These are phyloP conservation scores for Hibiscus mutabilis DNA, from an alignment of 345 rosid genomes.

Conservation along the genomic window DNA sequence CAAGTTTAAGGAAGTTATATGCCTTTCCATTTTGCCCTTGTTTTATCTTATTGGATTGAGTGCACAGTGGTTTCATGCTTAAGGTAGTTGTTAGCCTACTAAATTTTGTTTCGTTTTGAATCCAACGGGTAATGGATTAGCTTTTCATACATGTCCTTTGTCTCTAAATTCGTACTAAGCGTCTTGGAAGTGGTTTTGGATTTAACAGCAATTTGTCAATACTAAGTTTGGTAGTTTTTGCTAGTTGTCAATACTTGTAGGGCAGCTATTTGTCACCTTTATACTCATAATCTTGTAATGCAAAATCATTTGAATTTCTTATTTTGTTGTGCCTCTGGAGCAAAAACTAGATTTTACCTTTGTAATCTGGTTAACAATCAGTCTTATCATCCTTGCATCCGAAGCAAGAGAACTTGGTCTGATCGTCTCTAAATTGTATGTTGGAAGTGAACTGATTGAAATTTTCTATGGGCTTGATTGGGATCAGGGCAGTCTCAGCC, in stretches of 20 bases:
- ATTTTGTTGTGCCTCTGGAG: neutral
- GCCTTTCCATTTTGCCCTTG: neutral
- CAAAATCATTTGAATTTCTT: neutral
- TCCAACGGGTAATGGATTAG: neutral
- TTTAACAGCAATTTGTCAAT: too few relatives aligned
- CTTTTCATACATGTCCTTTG: neutral
- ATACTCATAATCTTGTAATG: neutral
- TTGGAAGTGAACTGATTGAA: slow-evolving; percentile 1
- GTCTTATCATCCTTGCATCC: neutral
- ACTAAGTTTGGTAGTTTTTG: too few relatives aligned
- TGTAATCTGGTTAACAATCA: neutral
- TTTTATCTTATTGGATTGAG: neutral
- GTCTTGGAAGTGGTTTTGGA: neutral
- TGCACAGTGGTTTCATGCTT: neutral
- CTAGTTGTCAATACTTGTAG: neutral
- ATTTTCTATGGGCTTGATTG: neutral
- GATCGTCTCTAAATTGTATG: neutral
- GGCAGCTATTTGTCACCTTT: neutral
- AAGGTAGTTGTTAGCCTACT: neutral
- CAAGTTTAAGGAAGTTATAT: neutral
- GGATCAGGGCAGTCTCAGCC: slow-evolving; percentile 99
- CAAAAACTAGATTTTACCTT: neutral
- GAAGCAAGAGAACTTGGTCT: neutral
- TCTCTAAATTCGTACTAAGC: neutral
- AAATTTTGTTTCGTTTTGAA: neutral